These are phyloP conservation scores for Ustilago esculenta DNA, from an alignment of 1,284 basidiomycete species.

Conservation along the genomic window DNA sequence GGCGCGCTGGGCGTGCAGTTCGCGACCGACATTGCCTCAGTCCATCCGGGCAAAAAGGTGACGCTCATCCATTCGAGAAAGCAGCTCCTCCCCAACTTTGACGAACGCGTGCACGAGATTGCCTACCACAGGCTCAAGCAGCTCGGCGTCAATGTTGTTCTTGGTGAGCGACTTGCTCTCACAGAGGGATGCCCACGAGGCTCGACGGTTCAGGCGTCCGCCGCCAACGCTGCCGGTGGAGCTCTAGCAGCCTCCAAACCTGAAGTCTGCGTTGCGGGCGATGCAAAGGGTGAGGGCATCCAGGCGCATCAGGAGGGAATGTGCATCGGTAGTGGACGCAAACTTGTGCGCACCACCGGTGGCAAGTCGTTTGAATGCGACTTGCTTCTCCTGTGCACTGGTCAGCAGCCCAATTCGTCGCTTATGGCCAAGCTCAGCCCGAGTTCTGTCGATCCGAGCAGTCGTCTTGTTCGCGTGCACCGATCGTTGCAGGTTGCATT, in stretches of 20 bases:
- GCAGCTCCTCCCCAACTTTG: constrained; percentile 65
- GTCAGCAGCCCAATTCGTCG: constrained; percentile 64
- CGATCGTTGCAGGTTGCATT: constrained; percentile 61
- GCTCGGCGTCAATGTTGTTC: constrained; percentile 62
- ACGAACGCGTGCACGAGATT: constrained; percentile 58
- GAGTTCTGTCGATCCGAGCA: constrained; percentile 54
- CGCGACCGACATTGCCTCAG: constrained; percentile 61
- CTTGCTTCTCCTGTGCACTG: constrained; percentile 64
- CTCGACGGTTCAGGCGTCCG: constrained; percentile 44
- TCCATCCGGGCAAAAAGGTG: constrained; percentile 55
- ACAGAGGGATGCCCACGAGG: constrained; percentile 63
- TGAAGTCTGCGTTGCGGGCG: constrained; percentile 39
- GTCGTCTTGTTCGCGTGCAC: constrained; percentile 57
- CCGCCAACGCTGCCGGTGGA: constrained; percentile 6
- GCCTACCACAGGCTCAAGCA: constrained; percentile 53
- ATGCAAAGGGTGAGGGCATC: constrained; percentile 50
- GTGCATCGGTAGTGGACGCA: constrained; percentile 51
- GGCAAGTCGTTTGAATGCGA: constrained; percentile 62
- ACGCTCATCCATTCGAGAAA: constrained; percentile 63
- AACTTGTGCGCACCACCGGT: constrained; percentile 61
- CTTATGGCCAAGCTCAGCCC: constrained; percentile 62
- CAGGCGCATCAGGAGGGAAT: constrained; percentile 50
- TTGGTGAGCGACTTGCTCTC: constrained; percentile 62
- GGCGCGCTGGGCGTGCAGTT: constrained; percentile 65
- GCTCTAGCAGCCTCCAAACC: constrained; percentile 8